Evolutionary conservation across 139 green algal genomes (phyloP).

Genomic region (Chlorella sp.): DNA sequence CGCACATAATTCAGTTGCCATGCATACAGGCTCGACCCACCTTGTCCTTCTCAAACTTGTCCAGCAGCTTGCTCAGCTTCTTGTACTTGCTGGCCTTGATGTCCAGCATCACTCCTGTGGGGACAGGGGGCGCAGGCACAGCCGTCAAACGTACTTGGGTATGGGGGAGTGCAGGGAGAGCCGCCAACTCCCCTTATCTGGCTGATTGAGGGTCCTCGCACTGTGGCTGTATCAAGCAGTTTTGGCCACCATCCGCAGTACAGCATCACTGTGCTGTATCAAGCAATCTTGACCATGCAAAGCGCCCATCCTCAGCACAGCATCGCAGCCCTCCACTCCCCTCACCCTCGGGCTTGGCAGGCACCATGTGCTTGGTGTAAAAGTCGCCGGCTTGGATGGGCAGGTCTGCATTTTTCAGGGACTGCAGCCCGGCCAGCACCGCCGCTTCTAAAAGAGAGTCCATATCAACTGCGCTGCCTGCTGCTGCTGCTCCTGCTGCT

Average conservation of each 20-base stretch:
- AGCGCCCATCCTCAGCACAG: too few species aligned
- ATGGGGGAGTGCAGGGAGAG: too few species aligned
- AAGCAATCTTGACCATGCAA: too few species aligned
- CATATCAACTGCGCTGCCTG: constrained; percentile 1
- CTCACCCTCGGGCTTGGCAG: constrained; percentile 24
- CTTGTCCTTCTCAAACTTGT: constrained; percentile 48
- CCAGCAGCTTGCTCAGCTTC: constrained; percentile 50
- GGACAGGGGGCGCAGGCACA: background rate
- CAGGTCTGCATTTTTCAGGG: constrained; percentile 24
- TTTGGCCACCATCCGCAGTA: too few species aligned
- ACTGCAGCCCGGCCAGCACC: constrained; percentile 34
- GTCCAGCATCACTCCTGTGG: constrained; percentile 36
- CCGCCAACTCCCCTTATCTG: too few species aligned
- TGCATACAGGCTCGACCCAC: too few species aligned
- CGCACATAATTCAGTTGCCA: too few species aligned
- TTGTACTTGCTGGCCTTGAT: constrained; percentile 51
- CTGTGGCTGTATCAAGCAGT: too few species aligned
- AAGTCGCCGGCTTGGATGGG: constrained; percentile 40
- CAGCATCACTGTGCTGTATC: too few species aligned
- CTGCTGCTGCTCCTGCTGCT: background rate
- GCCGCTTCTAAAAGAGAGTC: constrained; percentile 31
- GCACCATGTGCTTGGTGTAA: constrained; percentile 46
- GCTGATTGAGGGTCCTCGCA: too few species aligned
- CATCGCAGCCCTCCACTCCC: background rate
- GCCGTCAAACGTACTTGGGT: too few species aligned